Percentiles rank a stretch among this genome's conserved stretches.
Conservation (phyloP, 371 early-diverging fungal species). For the Mucor lusitanicus region DNA sequence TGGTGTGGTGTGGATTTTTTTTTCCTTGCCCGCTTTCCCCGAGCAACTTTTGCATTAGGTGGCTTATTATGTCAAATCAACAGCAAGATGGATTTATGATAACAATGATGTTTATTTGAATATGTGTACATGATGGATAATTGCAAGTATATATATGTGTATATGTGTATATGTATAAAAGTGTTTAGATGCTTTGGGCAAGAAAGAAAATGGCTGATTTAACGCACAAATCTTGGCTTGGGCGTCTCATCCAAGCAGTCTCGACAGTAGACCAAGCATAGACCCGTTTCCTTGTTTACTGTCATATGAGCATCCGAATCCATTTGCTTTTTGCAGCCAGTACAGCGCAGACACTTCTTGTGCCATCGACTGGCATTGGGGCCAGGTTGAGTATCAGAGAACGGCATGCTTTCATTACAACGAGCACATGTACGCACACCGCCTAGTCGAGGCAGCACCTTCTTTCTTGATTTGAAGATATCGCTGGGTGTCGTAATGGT, state of each 20-base stretch:
- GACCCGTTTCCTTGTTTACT: conserved; percentile 27
- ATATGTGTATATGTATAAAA: neutral
- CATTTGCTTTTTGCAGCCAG: conserved; percentile 51
- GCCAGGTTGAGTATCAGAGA: conserved; percentile 54
- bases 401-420: conserved; percentile 48
- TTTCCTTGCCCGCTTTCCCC: neutral
- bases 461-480: conserved; percentile 25
- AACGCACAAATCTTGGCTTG: conserved; percentile 29
- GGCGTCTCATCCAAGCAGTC: conserved; percentile 39
- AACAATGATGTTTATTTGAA: neutral
- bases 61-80: neutral
- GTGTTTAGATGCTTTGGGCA: neutral
- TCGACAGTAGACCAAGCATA: conserved; percentile 47
- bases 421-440: conserved; percentile 52
- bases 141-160: neutral
- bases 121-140: neutral
- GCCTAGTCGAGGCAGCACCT: conserved; percentile 47
- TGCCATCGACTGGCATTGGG: conserved; percentile 59
- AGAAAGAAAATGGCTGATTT: neutral
- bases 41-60: neutral
- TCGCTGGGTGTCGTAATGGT: conserved; percentile 18
- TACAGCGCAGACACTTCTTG: conserved; percentile 54
- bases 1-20: neutral
- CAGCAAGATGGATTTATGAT: neutral
- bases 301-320: conserved; percentile 55